Evolutionary conservation across 2,329 filamentous ascomycete genomes (phyloP), one percentile per base, ranked within the genome.

Genomic region (Curvularia eragrostidis): DNA sequence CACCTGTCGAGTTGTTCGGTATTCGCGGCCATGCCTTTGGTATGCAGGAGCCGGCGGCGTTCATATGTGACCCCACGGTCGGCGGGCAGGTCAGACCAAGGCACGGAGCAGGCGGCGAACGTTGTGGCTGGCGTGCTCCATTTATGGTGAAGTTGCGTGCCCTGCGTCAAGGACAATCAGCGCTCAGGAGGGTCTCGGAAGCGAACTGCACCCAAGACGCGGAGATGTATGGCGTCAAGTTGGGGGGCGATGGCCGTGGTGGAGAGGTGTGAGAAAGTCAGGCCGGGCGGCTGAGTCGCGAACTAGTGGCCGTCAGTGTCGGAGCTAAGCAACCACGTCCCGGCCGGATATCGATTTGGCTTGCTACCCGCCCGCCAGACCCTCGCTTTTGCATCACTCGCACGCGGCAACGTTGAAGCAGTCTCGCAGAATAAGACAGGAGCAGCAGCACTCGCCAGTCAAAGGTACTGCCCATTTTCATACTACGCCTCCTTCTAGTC

Each of bases 51-150:
- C 58, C 62, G 64, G 64, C 67, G 64, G 56, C 51, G 68, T 69
- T 74, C 73, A 72, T 74, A 65, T 66, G 76, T 75, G 77, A 81
- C 79, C 79, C 81, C 79, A 81, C 81, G 80, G 81, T 81, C 79
- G 76, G 78, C 77, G 75, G 78, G 75, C 76, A 80, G 79, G 83
- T 85, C 85, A 87, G 78, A 85, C 84, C 75, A 80, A 80, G 78
- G 81, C 80, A 79, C 81, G 79, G 72, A 79, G 78, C 72, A 80
- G 77, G 66, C 66, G 71, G 77, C 77, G 75, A 75, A 74, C 75
- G 77, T 73, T 71, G 73, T 77, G 74, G 75, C 78, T 78, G 79
- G 76, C 78, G 79, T 79, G 77, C 84, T 84, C 84, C 84, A 86
- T 84, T 84, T 84, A 85, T 85, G 77, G 79, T 68, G 66, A 63